Evolutionary conservation across 2,329 filamentous ascomycete species (phyloP).

Genomic region (Fusarium protoensiforme): DNA sequence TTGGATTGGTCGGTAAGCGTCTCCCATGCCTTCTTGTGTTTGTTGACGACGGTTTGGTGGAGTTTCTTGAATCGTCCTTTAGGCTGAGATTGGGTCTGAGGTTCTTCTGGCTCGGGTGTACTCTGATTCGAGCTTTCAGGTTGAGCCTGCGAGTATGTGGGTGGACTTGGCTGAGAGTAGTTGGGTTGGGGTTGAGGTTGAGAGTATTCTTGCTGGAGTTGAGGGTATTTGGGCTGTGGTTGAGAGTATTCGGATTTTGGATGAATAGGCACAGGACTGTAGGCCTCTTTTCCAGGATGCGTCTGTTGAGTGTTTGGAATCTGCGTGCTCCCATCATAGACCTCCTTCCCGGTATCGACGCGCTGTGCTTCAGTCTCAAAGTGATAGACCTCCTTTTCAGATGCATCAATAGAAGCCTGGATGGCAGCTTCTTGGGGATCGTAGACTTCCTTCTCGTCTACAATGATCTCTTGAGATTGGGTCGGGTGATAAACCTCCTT

Average conservation of each 20-base stretch:
- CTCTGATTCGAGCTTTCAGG: background rate
- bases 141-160: background rate
- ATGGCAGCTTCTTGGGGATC: background rate
- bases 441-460: constrained; percentile 12
- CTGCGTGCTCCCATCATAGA: background rate
- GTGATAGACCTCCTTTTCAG: background rate
- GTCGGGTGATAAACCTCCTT: background rate
- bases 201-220: background rate
- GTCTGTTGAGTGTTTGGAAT: background rate
- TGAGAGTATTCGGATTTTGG: background rate
- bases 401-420: background rate
- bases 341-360: constrained; percentile 14
- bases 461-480: background rate
- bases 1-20: constrained; percentile 16
- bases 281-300: background rate
- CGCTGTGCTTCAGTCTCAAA: constrained; percentile 4
- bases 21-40: constrained; percentile 27
- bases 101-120: background rate
- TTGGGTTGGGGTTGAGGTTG: background rate
- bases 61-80: constrained; percentile 13
- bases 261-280: background rate
- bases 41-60: constrained; percentile 25
- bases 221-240: background rate
- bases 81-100: background rate
- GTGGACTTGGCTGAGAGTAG: background rate